Evolutionary conservation across 305 asterid species (phyloP).

Genomic region (Fraxinus xanthoxyloides): DNA sequence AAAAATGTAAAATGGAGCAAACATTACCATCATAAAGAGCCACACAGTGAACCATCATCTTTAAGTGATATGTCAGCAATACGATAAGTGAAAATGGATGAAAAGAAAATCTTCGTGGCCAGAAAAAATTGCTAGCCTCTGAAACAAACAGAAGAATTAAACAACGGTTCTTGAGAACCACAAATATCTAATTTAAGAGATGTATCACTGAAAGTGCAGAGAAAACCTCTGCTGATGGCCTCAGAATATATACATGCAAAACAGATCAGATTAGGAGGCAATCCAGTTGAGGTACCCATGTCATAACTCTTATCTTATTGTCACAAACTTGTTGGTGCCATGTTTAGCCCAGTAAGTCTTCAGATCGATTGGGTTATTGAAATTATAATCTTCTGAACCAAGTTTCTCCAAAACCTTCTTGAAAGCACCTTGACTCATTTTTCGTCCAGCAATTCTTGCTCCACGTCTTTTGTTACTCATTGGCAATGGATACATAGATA

Average conservation of each 20-base stretch:
- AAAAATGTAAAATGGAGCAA: background rate
- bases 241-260: constrained; percentile 59
- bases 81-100: background rate
- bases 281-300: constrained; percentile 20
- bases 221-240: constrained; percentile 51
- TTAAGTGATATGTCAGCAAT: background rate
- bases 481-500: constrained; percentile 92
- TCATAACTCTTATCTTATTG: constrained; percentile 68
- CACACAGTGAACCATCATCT: background rate
- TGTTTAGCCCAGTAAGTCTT: constrained; percentile 98
- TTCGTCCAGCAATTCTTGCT: constrained; percentile 30
- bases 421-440: background rate
- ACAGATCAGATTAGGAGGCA: constrained; percentile 37
- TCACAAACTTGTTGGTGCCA: constrained; percentile 96
- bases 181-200: constrained; percentile 37
- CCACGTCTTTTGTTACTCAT: constrained; percentile 95
- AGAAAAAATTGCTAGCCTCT: constrained; percentile 35
- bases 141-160: constrained; percentile 37
- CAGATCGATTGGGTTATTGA: constrained; percentile 76
- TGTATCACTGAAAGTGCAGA: constrained; percentile 36
- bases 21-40: background rate
- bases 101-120: constrained; percentile 36
- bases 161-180: constrained; percentile 35
- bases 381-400: constrained; percentile 68
- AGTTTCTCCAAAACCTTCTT: constrained; percentile 52